phyloP scores from a whole-genome alignment of 129 eudicot genomes.

The Pulicaria dysenterica region DNA sequence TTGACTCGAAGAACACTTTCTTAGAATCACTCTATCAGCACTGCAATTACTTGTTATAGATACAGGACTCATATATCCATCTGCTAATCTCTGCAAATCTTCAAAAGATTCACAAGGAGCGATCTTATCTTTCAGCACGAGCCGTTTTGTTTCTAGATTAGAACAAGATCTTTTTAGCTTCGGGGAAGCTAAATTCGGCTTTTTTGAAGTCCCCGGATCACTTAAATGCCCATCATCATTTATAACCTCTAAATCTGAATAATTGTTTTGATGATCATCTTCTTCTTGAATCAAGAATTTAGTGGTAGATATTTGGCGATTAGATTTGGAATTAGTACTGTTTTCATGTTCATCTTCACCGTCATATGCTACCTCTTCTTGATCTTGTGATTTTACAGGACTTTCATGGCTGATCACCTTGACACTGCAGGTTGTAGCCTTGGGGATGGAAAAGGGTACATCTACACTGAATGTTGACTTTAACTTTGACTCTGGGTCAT shows the following conservation, averaged over 20 bases:
- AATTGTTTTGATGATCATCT: constrained; percentile 23
- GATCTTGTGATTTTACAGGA: constrained; percentile 39
- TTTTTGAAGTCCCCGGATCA: constrained; percentile 66
- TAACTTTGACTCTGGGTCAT: constrained; percentile 34
- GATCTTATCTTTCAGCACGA: constrained; percentile 31
- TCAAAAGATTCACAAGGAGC: constrained; percentile 58
- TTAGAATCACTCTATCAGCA: constrained; percentile 80
- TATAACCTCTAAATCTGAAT: constrained; percentile 31
- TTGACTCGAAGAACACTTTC: constrained; percentile 84
- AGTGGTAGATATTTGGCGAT: constrained; percentile 19
- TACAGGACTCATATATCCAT: constrained; percentile 51
- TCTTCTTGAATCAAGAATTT: constrained; percentile 34
- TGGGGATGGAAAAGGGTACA: constrained; percentile 49
- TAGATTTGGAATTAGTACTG: constrained; percentile 40
- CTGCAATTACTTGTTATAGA: constrained; percentile 51
- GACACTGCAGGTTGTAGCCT: constrained; percentile 49
- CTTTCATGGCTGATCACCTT: constrained; percentile 62
- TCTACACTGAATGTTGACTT: constrained; percentile 51
- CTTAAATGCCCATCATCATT: constrained; percentile 61
- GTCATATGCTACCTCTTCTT: constrained; percentile 64
- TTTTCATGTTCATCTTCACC: constrained; percentile 73
- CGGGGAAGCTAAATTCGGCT: constrained; percentile 57
- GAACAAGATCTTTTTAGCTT: constrained; percentile 77
- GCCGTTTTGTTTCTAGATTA: constrained; percentile 55
- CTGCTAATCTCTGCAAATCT: constrained; percentile 55